A percentile compares a stretch with the other conserved stretches of the same genome.
Conservation (phyloP, 805 yeast species). For the Middelhovenomyces tepae region DNA sequence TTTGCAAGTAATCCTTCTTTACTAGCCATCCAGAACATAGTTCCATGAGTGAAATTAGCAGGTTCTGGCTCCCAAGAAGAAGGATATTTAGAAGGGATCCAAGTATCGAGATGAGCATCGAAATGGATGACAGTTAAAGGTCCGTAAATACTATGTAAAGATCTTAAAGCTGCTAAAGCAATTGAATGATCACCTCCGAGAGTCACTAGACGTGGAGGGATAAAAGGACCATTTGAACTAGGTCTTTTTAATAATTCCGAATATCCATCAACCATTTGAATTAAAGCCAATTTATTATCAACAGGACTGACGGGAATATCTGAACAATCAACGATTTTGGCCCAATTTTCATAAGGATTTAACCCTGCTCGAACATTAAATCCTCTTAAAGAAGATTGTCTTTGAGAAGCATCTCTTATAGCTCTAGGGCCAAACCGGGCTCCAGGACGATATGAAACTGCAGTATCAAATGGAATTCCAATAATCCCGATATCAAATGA, state of each 20-base stretch:
- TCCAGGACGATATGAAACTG: slow-evolving; percentile 69
- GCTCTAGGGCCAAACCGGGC: slow-evolving; percentile 69
- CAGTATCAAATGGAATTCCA: slow-evolving; percentile 82
- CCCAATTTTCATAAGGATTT: slow-evolving; percentile 50
- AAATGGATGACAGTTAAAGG: slow-evolving; percentile 68
- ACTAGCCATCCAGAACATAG: slow-evolving; percentile 76
- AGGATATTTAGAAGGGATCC: slow-evolving; percentile 74
- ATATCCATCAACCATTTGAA: slow-evolving; percentile 51
- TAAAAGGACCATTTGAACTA: slow-evolving; percentile 13
- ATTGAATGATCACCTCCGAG: slow-evolving; percentile 83
- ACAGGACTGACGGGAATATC: slow-evolving; percentile 63
- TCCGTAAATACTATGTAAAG: slow-evolving; percentile 52
- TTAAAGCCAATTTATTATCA: slow-evolving; percentile 54
- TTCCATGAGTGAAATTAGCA: slow-evolving; percentile 71
- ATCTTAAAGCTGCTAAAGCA: slow-evolving; percentile 62
- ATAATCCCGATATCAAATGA: slow-evolving; percentile 61
- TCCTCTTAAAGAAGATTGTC: slow-evolving; percentile 62
- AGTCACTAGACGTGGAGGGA: slow-evolving; percentile 56
- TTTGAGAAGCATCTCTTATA: slow-evolving; percentile 30
- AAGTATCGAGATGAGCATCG: slow-evolving; percentile 81
- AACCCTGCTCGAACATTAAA: slow-evolving; percentile 58
- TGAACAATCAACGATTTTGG: slow-evolving; percentile 53
- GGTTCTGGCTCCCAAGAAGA: slow-evolving; percentile 62
- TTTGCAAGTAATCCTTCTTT: slow-evolving; percentile 56
- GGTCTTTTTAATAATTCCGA: slow-evolving; percentile 41